Base-by-base conservation (phyloP, 108 stramenopile species). In the Pinguiococcus pyrenoidosus region DNA sequence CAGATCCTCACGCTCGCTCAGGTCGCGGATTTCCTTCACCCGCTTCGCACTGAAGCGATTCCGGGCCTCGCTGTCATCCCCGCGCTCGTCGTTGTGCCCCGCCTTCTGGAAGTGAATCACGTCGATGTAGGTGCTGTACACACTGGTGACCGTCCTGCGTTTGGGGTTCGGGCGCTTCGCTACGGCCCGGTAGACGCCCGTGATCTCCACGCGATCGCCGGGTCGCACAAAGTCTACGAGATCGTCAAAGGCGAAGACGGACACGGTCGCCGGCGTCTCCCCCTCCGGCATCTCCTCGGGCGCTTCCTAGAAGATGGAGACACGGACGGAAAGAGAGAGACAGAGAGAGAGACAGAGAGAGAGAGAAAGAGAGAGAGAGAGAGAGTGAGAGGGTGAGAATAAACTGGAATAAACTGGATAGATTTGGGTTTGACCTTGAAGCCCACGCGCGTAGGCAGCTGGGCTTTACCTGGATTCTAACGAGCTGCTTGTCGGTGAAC, bases 71-170 rank as follows among this genome's bases (percentile, higher is more conserved):
- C 71, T 78, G 34, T 49, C 59, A 8, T 61, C 56, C 37, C 44
- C 40, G 24, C 56, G 55, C 52, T 35, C 52, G 49, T 50, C 28
- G 6, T 41, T 9, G 7, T 18, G 16, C 16, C 8, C 18, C 30
- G 30, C 30, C 30, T 8, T 32, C 14, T 79, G 59, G 73, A 93
- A 92, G 66, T 99, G 97, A 25, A 99, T 71, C 16, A 84, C 92
- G 64, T 99, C 97, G 3, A 99, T 66, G 55, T 89, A 96, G n/a
- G 92, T 96, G 44, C 83, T 84, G 82, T 89, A 99, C 22, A 96
- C 77, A 29, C 80, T 75, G 47, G 79, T 83, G 23, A 89, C 57
- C 44, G 79, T 82, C 32, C 86, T 73, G 29, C 83, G 71, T 58
- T 81, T 83, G 10, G 92, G 89, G 64, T 89, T 78, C 26, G 82